Conservation (phyloP, 1,284 basidiomycete species). For the Sphagnurus paluster region DNA sequence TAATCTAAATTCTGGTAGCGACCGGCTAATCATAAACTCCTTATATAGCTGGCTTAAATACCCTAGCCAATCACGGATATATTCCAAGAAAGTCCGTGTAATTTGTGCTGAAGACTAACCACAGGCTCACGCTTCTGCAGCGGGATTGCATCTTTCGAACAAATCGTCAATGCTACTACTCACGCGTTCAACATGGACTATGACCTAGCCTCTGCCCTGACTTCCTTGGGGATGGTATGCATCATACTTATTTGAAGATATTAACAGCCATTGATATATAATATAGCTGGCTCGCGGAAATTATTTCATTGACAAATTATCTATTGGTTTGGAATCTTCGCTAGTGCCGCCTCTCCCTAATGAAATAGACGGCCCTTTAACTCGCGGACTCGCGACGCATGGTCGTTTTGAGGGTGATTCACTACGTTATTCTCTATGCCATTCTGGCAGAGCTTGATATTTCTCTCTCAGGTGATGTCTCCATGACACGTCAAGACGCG, state of each 20-base stretch:
- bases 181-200: conserved; percentile 17
- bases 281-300: conserved; percentile 14
- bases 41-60: conserved; percentile 15
- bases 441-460: too few relatives aligned
- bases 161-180: conserved; percentile 12
- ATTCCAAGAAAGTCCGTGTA: conserved; percentile 15
- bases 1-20: background rate
- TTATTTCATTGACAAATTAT: conserved; percentile 12
- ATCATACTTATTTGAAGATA: background rate
- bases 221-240: conserved; percentile 17
- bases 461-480: conserved; percentile 12
- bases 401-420: conserved; percentile 15
- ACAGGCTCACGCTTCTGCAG: background rate
- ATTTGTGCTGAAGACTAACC: background rate
- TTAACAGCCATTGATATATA: background rate
- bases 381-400: conserved; percentile 14
- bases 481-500: conserved; percentile 18
- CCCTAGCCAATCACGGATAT: conserved; percentile 18
- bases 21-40: background rate
- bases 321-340: conserved; percentile 12
- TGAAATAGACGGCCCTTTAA: conserved; percentile 13
- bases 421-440: background rate
- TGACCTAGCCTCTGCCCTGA: conserved; percentile 14
- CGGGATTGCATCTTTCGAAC: conserved; percentile 15
- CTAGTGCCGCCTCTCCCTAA: conserved; percentile 15